Conservation (phyloP, 2,329 filamentous ascomycete genomes). For the Colletotrichum viniferum region DNA sequence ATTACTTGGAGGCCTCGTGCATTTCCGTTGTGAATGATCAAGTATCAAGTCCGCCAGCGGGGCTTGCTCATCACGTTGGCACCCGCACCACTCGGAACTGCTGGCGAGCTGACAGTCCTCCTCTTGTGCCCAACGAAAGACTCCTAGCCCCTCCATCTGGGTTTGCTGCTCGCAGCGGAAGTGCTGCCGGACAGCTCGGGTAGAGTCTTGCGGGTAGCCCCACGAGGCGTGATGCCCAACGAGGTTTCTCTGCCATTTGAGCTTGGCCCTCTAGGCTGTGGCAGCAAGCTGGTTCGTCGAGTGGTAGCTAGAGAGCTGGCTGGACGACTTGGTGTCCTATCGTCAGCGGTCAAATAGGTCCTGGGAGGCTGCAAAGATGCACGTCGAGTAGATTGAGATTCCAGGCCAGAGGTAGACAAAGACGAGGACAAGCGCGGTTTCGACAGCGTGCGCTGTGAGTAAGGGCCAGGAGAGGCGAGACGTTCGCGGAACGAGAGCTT, state of each 20-base stretch:
- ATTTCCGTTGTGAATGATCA: neutral
- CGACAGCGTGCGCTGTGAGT: conserved; percentile 47
- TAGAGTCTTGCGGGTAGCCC: conserved; percentile 44
- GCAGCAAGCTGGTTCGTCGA: conserved; percentile 59
- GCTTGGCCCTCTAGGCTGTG: conserved; percentile 44
- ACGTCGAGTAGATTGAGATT: conserved; percentile 44
- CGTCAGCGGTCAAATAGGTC: conserved; percentile 32
- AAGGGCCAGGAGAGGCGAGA: conserved; percentile 53
- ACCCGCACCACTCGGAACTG: neutral
- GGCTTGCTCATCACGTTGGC: neutral
- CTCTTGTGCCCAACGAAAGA: neutral
- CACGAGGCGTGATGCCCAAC: conserved; percentile 48
- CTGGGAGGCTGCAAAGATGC: conserved; percentile 57
- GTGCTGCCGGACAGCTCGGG: conserved; percentile 30
- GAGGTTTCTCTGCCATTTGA: conserved; percentile 52
- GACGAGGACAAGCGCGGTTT: conserved; percentile 50
- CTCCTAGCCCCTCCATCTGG: conserved; percentile 51
- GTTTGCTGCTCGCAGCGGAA: conserved; percentile 41
- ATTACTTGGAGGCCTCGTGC: neutral
- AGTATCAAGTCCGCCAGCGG: conserved; percentile 18
- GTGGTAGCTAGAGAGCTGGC: conserved; percentile 60
- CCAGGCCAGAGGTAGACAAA: conserved; percentile 46
- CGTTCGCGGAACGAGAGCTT: conserved; percentile 61
- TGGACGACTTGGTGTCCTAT: conserved; percentile 46
- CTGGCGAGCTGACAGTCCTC: neutral